Base-by-base conservation (phyloP, 495 filamentous ascomycete species). In the Hyaloscypha finlandica region DNA sequence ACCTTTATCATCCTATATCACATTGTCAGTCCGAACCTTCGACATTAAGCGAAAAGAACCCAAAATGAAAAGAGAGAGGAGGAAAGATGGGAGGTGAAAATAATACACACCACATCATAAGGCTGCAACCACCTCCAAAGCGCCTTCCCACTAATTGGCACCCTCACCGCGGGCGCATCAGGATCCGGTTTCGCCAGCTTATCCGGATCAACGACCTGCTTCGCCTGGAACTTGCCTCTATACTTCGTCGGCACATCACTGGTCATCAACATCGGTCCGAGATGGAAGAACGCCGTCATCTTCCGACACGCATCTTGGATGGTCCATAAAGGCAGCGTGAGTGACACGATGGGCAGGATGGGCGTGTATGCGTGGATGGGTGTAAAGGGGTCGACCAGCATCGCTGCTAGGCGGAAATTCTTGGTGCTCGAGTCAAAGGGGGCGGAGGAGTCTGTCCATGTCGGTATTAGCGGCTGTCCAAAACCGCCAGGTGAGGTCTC, bases 61-160 rank as follows among this genome's bases (percentile, higher is more conserved):
- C n/a, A n/a, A n/a, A n/a, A n/a, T n/a, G n/a, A n/a, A n/a, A n/a
- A n/a, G n/a, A n/a, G n/a, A n/a, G n/a, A n/a, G n/a, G n/a, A n/a
- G n/a, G n/a, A n/a, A n/a, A n/a, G n/a, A n/a, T n/a, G n/a, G n/a
- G n/a, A n/a, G n/a, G n/a, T n/a, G n/a, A n/a, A n/a, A n/a, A n/a
- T n/a, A n/a, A n/a, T n/a, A n/a, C 29, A 52, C 2, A 48, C 45
- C 25, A 60, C 62, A 14, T 64, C 33, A 64, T 76, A 83, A 29
- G 82, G 81, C 75, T 85, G 79, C 45, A 85, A 61, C 82, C 82
- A 85, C 0, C 59, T 66, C 82, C 81, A 85, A 6, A 77, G 69
- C 0, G 65, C 61, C 48, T 4, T 30, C 30, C 0, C 71, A 61
- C 20, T 63, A 37, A 22, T 66, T 52, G 37, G 66, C n/a, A 64